Evolutionary conservation across 2,329 filamentous ascomycete genomes (phyloP).

Genomic region (Didymella glomerata): DNA sequence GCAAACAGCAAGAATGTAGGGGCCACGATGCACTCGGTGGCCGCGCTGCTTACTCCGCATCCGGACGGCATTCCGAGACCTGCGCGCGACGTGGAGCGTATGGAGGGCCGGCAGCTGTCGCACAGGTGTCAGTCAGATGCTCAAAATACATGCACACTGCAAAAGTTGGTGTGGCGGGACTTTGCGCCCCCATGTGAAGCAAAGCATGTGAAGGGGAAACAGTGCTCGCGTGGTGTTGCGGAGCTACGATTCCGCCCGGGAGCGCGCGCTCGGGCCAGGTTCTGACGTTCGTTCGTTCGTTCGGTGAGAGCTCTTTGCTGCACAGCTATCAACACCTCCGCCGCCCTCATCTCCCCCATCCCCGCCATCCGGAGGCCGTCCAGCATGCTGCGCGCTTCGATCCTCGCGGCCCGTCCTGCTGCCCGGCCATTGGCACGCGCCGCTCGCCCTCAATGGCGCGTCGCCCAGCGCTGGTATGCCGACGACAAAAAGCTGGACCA

Average conservation of each 20-base stretch:
- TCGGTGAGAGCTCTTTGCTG: conserved; percentile 22
- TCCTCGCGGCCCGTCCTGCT: conserved; percentile 59
- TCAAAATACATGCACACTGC: not conserved
- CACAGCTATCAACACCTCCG: conserved; percentile 16
- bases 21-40: conserved; percentile 10
- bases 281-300: conserved; percentile 5
- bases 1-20: conserved; percentile 2
- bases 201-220: conserved; percentile 15
- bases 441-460: conserved; percentile 50
- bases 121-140: conserved; percentile 14
- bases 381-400: conserved; percentile 65
- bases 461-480: conserved; percentile 60
- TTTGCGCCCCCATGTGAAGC: not conserved
- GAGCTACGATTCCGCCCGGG: conserved; percentile 11
- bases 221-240: conserved; percentile 10
- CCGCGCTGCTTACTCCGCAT: conserved; percentile 19
- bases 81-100: conserved; percentile 21
- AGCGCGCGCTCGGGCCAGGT: not conserved
- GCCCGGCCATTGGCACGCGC: conserved; percentile 45
- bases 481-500: conserved; percentile 56
- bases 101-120: conserved; percentile 11
- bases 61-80: conserved; percentile 22
- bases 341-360: conserved; percentile 30
- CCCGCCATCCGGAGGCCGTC: conserved; percentile 51
- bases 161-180: conserved; percentile 3